Conservation (phyloP, 805 yeast genomes). For the Ogataea neopini region DNA sequence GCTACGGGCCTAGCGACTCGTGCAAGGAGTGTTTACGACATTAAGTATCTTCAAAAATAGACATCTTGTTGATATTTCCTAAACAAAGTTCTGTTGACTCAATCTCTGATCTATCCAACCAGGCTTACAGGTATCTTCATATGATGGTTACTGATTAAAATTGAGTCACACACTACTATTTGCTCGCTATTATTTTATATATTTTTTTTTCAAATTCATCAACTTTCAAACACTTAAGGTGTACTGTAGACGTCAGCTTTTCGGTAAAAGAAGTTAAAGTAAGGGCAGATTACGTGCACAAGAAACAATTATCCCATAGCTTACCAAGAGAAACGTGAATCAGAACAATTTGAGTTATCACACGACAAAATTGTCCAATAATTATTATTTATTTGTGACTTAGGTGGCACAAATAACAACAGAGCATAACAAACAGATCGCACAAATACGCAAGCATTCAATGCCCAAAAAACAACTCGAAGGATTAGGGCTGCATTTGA, state of each 20-base stretch:
- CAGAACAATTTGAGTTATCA: too few species aligned
- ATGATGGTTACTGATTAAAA: too few species aligned
- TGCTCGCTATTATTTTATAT: not conserved
- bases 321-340: not conserved
- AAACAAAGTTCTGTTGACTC: too few species aligned
- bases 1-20: too few species aligned
- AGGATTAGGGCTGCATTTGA: slow-evolving; percentile 22
- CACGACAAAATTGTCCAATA: too few species aligned
- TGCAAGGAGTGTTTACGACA: too few species aligned
- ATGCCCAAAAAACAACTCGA: slow-evolving; percentile 26
- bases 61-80: too few species aligned
- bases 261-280: not conserved
- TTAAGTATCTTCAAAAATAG: too few species aligned
- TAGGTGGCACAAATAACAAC: slow-evolving; percentile 2
- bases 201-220: not conserved
- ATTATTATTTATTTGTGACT: not conserved
- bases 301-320: not conserved
- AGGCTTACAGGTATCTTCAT: too few species aligned
- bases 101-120: too few species aligned
- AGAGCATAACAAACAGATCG: not conserved
- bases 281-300: not conserved
- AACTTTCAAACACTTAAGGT: not conserved
- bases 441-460: not conserved
- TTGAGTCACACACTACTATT: not conserved
- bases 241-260: not conserved